Evolutionary conservation across 345 rosid genomes (phyloP).

Genomic region (Arabis alpina): DNA sequence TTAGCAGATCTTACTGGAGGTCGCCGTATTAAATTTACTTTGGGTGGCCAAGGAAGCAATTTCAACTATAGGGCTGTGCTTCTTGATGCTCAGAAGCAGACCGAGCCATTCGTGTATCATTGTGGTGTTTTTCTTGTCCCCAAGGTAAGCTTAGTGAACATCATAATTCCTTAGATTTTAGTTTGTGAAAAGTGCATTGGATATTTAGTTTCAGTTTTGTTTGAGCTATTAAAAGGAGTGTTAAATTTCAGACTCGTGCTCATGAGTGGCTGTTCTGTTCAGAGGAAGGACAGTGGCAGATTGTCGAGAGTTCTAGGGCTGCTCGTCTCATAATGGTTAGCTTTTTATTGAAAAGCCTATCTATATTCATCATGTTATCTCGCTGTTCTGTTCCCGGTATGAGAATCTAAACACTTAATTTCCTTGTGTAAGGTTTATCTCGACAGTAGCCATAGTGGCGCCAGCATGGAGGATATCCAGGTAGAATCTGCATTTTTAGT

Average conservation of each 20-base stretch:
- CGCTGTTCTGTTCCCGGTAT: neutral
- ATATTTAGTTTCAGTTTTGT: neutral
- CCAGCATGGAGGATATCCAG: conserved; percentile 84
- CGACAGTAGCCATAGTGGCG: conserved; percentile 59
- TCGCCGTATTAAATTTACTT: conserved; percentile 58
- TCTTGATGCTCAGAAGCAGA: conserved; percentile 70
- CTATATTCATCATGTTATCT: conserved; percentile 18
- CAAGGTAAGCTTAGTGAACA: conserved; percentile 54
- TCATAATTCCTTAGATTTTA: neutral
- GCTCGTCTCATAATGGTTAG: conserved; percentile 94
- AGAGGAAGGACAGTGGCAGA: conserved; percentile 96
- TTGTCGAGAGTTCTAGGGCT: conserved; percentile 81
- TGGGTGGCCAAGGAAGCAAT: conserved; percentile 56
- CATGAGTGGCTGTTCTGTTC: conserved; percentile 97
- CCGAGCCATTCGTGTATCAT: conserved; percentile 55
- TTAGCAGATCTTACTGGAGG: conserved; percentile 60
- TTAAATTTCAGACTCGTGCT: conserved; percentile 77
- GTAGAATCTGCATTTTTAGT: conserved; percentile 44
- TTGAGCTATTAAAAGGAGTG: conserved; percentile 41
- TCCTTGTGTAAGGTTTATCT: conserved; percentile 66
- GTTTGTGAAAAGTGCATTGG: neutral
- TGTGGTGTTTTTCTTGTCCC: conserved; percentile 93
- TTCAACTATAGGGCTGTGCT: conserved; percentile 75
- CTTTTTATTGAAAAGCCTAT: conserved; percentile 16
- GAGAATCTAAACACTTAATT: conserved; percentile 32